Percentiles rank a stretch among this genome's conserved stretches.
Conservation (phyloP, 345 rosid species). For the Mercurialis annua region DNA sequence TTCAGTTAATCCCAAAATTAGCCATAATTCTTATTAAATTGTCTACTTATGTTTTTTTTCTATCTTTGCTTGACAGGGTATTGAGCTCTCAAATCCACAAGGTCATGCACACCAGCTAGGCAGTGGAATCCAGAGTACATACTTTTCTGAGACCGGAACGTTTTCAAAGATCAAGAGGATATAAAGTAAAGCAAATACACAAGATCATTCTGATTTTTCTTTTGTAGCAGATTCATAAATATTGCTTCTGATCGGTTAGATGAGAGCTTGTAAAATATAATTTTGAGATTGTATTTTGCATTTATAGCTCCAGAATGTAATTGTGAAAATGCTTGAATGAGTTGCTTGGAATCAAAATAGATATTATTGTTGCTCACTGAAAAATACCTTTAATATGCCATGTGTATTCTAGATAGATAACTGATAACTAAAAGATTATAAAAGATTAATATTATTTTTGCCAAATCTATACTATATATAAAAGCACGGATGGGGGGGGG, state of each 20-base stretch:
- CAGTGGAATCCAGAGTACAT: constrained; percentile 89
- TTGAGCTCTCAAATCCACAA: constrained; percentile 85
- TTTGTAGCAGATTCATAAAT: background rate
- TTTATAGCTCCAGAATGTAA: no score
- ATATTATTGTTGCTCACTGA: no score
- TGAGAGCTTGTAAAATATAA: no score
- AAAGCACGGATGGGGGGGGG: no score
- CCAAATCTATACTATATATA: no score
- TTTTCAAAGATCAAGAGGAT: constrained; percentile 86
- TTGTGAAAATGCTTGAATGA: background rate
- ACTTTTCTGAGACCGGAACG: constrained; percentile 88
- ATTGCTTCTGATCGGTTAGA: background rate
- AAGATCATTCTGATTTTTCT: background rate
- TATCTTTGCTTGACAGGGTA: constrained; percentile 48
- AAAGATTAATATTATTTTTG: no score
- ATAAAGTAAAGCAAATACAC: constrained; percentile 19
- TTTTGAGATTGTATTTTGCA: no score
- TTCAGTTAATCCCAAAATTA: background rate
- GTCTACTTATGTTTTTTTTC: background rate
- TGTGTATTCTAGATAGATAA: no score
- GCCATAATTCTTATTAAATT: background rate
- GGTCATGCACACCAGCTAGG: constrained; percentile 75
- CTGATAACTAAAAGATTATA: no score
- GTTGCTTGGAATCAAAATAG: no score
- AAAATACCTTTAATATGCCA: no score